Percentiles rank a stretch among this genome's conserved stretches.
These are phyloP conservation scores for Microbotryum scabiosae DNA, from an alignment of 1,284 basidiomycete species.

Conservation along the genomic window DNA sequence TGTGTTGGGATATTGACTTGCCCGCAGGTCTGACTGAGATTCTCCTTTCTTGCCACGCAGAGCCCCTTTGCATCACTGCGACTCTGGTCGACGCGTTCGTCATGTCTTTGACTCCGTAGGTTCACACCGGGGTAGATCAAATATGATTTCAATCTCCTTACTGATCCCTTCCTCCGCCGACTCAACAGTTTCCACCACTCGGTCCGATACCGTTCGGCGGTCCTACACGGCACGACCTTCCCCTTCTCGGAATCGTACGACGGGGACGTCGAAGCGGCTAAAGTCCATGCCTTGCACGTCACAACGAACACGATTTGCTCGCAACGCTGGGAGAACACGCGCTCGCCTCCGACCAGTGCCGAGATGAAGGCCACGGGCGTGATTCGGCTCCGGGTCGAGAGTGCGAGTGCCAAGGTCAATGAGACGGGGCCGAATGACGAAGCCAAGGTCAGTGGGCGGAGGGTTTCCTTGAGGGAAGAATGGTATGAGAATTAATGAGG, in stretches of 20 bases:
- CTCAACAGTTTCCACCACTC: conserved; percentile 29
- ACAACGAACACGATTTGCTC: conserved; percentile 32
- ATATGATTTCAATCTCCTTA: too few species aligned
- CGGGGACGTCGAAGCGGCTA: conserved; percentile 20
- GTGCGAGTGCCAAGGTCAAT: conserved; percentile 35
- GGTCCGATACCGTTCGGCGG: conserved; percentile 36
- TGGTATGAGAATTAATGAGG: neutral
- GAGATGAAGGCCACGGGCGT: conserved; percentile 35
- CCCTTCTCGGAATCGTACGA: conserved; percentile 16
- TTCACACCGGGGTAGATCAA: neutral
- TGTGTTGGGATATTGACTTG: too few species aligned
- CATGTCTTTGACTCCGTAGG: conserved; percentile 27
- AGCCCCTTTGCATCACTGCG: conserved; percentile 34
- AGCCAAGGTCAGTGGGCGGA: conserved; percentile 14
- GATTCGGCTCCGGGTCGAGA: conserved; percentile 31
- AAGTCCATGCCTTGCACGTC: conserved; percentile 13
- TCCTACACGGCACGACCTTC: conserved; percentile 34
- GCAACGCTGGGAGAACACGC: conserved; percentile 30
- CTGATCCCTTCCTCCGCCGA: neutral
- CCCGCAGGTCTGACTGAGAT: too few species aligned
- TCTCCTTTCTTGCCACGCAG: neutral
- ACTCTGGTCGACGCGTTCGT: conserved; percentile 36
- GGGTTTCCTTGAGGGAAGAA: too few species aligned
- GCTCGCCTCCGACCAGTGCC: conserved; percentile 24
- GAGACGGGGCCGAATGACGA: conserved; percentile 30